phyloP scores from a whole-genome alignment of 2,329 filamentous ascomycete genomes.

The Stachybotrys elegans region DNA sequence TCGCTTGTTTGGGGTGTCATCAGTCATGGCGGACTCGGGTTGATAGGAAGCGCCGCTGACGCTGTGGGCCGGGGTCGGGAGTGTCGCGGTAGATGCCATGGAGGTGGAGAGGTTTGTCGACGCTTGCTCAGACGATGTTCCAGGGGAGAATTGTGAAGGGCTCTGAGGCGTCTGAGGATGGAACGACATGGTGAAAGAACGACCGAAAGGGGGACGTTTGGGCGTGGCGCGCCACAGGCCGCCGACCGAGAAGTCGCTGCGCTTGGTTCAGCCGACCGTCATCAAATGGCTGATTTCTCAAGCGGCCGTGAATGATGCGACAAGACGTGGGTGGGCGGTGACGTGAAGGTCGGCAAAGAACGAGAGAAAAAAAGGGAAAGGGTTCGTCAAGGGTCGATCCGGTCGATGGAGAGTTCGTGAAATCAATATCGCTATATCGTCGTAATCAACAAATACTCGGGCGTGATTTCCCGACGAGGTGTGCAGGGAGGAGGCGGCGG shows the following conservation, averaged over 20 bases:
- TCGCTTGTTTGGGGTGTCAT: constrained; percentile 55
- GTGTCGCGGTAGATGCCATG: constrained; percentile 45
- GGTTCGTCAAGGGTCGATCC: too few relatives aligned
- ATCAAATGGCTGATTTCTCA: too few relatives aligned
- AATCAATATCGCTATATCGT: too few relatives aligned
- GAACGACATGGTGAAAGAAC: constrained; percentile 54
- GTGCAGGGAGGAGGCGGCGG: too few relatives aligned
- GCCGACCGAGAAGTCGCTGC: constrained; percentile 26
- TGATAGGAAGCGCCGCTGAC: constrained; percentile 51
- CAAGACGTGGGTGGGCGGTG: too few relatives aligned
- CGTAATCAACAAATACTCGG: too few relatives aligned
- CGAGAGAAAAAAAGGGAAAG: too few relatives aligned
- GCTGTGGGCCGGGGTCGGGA: constrained; percentile 60
- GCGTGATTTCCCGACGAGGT: too few relatives aligned
- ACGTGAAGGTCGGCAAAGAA: too few relatives aligned
- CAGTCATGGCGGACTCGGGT: constrained; percentile 40
- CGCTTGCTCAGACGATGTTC: constrained; percentile 42
- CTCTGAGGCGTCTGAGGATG: constrained; percentile 65
- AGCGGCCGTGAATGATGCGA: too few relatives aligned
- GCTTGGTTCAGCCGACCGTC: constrained; percentile 25
- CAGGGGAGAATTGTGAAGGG: constrained; percentile 56
- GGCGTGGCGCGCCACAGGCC: constrained; percentile 25
- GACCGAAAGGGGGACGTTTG: constrained; percentile 21
- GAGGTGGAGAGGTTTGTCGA: constrained; percentile 46
- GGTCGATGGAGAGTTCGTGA: too few relatives aligned